Evolutionary conservation across 768 basidiomycete species (phyloP).

Genomic region (Auricularia heimuer): DNA sequence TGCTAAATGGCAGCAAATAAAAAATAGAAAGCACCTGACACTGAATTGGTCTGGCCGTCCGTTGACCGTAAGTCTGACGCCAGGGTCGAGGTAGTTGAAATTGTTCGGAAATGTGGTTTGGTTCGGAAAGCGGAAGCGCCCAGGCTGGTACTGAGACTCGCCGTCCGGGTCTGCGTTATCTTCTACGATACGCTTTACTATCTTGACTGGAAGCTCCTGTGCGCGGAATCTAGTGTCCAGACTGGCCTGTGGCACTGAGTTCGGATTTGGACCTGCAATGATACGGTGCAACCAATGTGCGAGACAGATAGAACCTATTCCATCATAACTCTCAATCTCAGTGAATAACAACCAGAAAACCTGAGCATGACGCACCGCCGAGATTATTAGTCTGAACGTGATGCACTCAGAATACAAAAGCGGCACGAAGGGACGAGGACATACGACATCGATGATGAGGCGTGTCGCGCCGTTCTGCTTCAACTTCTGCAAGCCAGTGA

Average conservation of each 20-base stretch:
- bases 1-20: not conserved
- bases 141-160: conserved; percentile 38
- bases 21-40: conserved; percentile 20
- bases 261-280: conserved; percentile 41
- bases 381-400: conserved; percentile 17
- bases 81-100: conserved; percentile 38
- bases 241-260: conserved; percentile 45
- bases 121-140: conserved; percentile 39
- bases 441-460: conserved; percentile 47
- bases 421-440: conserved; percentile 3
- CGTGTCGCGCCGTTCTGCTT: conserved; percentile 39
- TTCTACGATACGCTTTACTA: conserved; percentile 34
- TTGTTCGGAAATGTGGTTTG: conserved; percentile 31
- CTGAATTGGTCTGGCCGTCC: conserved; percentile 42
- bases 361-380: conserved; percentile 17
- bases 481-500: conserved; percentile 39
- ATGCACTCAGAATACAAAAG: not conserved
- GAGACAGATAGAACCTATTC: conserved; percentile 44
- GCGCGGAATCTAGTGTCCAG: conserved; percentile 40
- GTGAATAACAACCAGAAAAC: not conserved
- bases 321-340: not conserved
- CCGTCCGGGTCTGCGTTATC: conserved; percentile 34
- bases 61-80: conserved; percentile 35
- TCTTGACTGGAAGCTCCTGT: conserved; percentile 38
- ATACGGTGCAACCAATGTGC: conserved; percentile 36